Conservation (phyloP, 2,329 filamentous ascomycete genomes). For the Cladophialophora chaetospira region DNA sequence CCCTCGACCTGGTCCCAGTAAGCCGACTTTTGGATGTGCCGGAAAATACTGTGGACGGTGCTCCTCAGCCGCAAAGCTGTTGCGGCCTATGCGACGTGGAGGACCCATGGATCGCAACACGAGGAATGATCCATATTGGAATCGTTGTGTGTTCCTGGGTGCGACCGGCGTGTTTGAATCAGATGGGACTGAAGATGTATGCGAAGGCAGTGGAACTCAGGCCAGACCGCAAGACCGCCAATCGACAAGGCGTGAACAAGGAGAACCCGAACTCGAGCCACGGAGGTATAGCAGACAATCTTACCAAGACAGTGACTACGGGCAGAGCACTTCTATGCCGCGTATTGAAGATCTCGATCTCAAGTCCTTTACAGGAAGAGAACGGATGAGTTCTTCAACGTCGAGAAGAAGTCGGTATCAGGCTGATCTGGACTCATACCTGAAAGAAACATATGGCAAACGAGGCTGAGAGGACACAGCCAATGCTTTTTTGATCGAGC, state of each 20-base stretch:
- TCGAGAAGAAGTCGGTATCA: conserved; percentile 6
- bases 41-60: conserved; percentile 11
- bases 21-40: conserved; percentile 10
- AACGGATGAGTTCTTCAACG: not conserved
- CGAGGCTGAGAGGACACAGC: not conserved
- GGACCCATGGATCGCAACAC: conserved; percentile 6
- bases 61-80: conserved; percentile 16
- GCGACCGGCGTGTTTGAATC: conserved; percentile 14
- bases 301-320: not conserved
- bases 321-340: not conserved
- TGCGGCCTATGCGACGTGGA: conserved; percentile 14
- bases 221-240: not conserved
- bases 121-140: conserved; percentile 12
- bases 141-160: conserved; percentile 15
- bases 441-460: conserved; percentile 14
- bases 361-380: not conserved
- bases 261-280: not conserved
- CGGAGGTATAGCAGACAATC: not conserved
- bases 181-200: not conserved
- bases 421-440: conserved; percentile 15
- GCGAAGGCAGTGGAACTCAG: not conserved
- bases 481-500: not conserved
- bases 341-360: not conserved
- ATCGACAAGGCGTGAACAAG: not conserved
- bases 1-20: conserved; percentile 15